Conservation (phyloP, 2,329 filamentous ascomycete genomes). For the Pseudogymnoascus sp. region DNA sequence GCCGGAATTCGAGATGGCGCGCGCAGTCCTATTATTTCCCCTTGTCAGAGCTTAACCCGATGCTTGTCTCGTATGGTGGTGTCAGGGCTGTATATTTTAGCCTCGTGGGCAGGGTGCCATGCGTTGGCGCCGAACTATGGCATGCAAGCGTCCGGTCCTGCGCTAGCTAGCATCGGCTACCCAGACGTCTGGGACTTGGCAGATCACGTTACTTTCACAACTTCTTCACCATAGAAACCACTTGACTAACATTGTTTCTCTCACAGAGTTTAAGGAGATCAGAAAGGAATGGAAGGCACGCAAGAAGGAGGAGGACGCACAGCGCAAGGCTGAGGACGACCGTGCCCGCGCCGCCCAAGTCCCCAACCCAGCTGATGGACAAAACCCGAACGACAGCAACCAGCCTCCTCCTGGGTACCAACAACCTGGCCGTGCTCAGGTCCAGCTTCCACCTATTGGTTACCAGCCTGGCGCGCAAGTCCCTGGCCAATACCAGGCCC, state of each 20-base stretch:
- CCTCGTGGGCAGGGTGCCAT: background rate
- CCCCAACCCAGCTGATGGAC: slow-evolving; percentile 42
- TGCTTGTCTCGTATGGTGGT: slow-evolving; percentile 2
- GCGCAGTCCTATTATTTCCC: slow-evolving; percentile 4
- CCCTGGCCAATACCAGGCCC: slow-evolving; percentile 57
- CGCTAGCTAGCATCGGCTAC: slow-evolving; percentile 38
- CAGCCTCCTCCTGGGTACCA: slow-evolving; percentile 40
- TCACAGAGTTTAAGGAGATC: slow-evolving; percentile 93
- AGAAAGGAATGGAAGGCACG: slow-evolving; percentile 98
- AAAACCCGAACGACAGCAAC: slow-evolving; percentile 43
- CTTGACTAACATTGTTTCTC: slow-evolving; percentile 21
- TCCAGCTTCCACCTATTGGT: slow-evolving; percentile 67
- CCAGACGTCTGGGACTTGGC: slow-evolving; percentile 25
- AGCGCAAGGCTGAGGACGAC: slow-evolving; percentile 85
- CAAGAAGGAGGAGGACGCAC: slow-evolving; percentile 95
- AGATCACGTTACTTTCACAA: slow-evolving; percentile 8
- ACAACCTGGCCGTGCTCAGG: slow-evolving; percentile 44
- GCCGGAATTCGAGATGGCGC: background rate
- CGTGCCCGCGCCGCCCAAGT: slow-evolving; percentile 57
- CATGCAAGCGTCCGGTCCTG: slow-evolving; percentile 10
- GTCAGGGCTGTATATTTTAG: slow-evolving; percentile 5
- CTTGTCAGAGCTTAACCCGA: slow-evolving; percentile 7
- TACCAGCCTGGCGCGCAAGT: slow-evolving; percentile 55
- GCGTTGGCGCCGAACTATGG: slow-evolving; percentile 5
- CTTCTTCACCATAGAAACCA: background rate